These are phyloP conservation scores for Fusarium sp. DNA, from an alignment of 2,329 filamentous ascomycete species.

Conservation along the genomic window DNA sequence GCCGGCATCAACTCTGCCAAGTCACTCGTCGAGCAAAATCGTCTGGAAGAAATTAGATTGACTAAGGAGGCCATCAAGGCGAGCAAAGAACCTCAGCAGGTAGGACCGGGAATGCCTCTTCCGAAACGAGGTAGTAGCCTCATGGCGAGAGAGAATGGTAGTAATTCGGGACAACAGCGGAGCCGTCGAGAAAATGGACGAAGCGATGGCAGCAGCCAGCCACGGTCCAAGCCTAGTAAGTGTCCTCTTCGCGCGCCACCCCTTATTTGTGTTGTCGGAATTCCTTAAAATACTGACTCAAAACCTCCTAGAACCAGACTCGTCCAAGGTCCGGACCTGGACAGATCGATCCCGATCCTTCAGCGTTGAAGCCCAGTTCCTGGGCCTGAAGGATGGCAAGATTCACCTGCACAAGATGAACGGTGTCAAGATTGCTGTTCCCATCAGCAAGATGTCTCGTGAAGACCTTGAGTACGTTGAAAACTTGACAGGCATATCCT, in stretches of 20 bases:
- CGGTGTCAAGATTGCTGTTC: slow-evolving; percentile 97
- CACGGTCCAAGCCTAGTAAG: slow-evolving; percentile 79
- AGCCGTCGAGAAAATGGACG: slow-evolving; percentile 75
- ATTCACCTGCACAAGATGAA: slow-evolving; percentile 98
- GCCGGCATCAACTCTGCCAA: slow-evolving; percentile 63
- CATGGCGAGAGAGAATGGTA: slow-evolving; percentile 73
- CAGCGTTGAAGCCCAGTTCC: slow-evolving; percentile 96
- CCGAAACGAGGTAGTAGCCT: slow-evolving; percentile 86
- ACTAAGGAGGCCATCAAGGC: slow-evolving; percentile 82
- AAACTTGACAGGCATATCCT: slow-evolving; percentile 83
- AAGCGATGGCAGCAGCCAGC: slow-evolving; percentile 65
- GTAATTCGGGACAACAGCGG: slow-evolving; percentile 78
- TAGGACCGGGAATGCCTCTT: slow-evolving; percentile 81
- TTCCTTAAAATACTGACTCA: slow-evolving; percentile 20
- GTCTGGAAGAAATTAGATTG: slow-evolving; percentile 84
- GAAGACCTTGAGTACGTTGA: slow-evolving; percentile 97
- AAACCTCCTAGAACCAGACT: slow-evolving; percentile 76
- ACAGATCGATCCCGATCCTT: slow-evolving; percentile 96
- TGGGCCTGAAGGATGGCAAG: slow-evolving; percentile 94
- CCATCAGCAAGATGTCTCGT: slow-evolving; percentile 93
- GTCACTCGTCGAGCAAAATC: slow-evolving; percentile 81
- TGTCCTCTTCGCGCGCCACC: not conserved
- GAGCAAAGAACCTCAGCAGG: slow-evolving; percentile 69
- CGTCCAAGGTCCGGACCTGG: slow-evolving; percentile 88
- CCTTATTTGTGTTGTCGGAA: not conserved